Evolutionary conservation across 805 yeast genomes (phyloP), one percentile per base, ranked within the genome.

Genomic region (Kodamaea neixiangensis): DNA sequence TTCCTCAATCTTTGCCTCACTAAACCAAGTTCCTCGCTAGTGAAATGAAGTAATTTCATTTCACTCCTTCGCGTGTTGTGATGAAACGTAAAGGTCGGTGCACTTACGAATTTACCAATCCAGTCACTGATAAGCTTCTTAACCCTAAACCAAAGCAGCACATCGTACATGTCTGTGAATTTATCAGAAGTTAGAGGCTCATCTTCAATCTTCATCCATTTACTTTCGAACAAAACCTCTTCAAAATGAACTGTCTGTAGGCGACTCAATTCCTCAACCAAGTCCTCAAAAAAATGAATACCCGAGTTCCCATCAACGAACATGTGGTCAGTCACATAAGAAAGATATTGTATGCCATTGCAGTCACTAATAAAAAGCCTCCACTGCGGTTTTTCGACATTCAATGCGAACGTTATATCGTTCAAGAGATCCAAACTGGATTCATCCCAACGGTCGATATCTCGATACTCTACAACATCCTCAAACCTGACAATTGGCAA

Each of bases 381-480:
- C 46, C 46, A 43, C 39, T 29, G 19, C n/a, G 46, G 46, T 3
- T 7, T 13, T 3, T 29, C 18, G 7, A 29, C 10, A 10, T 18
- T 29, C 39, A 43, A 14, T 18, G 37, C 22, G 25, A 43, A 25
- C 17, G 18, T 20, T 25, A 43, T 29, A 21, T 35, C 31, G 25
- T 43, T 29, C 17, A 43, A 19, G 15, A 6, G 25, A n/a, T 22
- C 21, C n/a, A 43, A n/a, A 7, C 13, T 15, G n/a, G 35, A 35
- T 15, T 43, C 37, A 13, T 21, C 15, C 46, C 39, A 31, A 7
- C 21, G 15, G 14, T 31, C 46, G 3, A 31, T 4, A 5, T 20
- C 13, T 11, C 46, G 20, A 37, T 43, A 43, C 22, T 25, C 38
- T 13, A 43, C 46, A 15, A 43, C 11, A 19, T 43, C 46, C 7